Evolutionary conservation across 2,329 filamentous ascomycete genomes (phyloP).

Genomic region (Cytospora mali): DNA sequence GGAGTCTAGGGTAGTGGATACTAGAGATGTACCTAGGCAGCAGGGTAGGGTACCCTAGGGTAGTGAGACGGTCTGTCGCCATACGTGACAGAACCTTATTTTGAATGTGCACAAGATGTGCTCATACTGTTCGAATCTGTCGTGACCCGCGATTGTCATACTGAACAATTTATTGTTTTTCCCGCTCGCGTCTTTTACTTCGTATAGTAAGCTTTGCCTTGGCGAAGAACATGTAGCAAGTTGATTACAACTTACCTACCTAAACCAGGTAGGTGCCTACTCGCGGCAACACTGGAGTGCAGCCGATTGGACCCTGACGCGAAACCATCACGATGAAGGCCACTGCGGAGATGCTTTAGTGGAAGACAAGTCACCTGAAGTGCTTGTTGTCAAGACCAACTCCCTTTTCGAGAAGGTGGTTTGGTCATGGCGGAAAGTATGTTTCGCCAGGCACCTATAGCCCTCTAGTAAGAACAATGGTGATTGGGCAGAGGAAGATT

Average conservation of each 20-base stretch:
- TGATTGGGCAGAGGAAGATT: not conserved
- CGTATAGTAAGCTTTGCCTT: no score
- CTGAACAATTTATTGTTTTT: not conserved
- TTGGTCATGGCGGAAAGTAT: not conserved
- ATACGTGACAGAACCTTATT: not conserved
- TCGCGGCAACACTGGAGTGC: not conserved
- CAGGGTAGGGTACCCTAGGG: no score
- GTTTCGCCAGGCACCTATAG: not conserved
- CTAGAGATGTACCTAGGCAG: no score
- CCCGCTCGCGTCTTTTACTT: no score
- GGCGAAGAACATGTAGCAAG: no score
- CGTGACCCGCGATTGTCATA: slow-evolving; percentile 8
- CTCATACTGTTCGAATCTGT: slow-evolving; percentile 2
- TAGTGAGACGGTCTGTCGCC: no score
- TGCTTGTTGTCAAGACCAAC: not conserved
- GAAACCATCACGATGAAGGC: not conserved
- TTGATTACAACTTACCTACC: no score
- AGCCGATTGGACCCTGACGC: not conserved
- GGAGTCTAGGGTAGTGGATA: no score
- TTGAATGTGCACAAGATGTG: not conserved
- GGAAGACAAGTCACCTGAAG: not conserved
- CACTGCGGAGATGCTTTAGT: not conserved
- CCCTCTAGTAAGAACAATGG: not conserved
- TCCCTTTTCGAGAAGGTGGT: not conserved
- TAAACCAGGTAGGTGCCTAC: no score